These are phyloP conservation scores for Zymoseptoria crescenta DNA, from an alignment of 2,329 filamentous ascomycete species.

Conservation along the genomic window DNA sequence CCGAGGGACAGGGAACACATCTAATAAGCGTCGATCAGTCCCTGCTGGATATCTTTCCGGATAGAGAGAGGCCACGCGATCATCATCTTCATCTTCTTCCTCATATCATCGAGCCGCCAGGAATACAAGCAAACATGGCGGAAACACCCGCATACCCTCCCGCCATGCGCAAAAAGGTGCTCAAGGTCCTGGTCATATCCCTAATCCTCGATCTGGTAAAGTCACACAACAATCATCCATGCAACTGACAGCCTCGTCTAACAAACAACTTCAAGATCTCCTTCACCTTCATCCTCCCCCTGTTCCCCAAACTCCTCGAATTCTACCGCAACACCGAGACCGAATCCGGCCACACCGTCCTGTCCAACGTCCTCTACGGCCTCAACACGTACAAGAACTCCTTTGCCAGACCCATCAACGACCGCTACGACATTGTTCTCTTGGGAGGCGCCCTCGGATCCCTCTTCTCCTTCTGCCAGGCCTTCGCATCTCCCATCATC, in stretches of 20 bases:
- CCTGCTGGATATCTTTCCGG: too few relatives aligned
- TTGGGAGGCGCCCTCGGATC: slow-evolving; percentile 90
- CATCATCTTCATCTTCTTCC: neutral
- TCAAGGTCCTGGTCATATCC: slow-evolving; percentile 18
- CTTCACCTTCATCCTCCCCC: slow-evolving; percentile 94
- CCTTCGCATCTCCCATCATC: slow-evolving; percentile 84
- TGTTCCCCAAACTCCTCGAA: slow-evolving; percentile 90
- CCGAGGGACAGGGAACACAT: neutral
- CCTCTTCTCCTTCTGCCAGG: slow-evolving; percentile 86
- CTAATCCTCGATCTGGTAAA: slow-evolving; percentile 20
- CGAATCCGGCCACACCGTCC: slow-evolving; percentile 51
- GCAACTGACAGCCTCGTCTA: neutral
- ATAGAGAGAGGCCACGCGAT: neutral
- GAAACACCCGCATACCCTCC: neutral
- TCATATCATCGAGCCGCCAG: too few relatives aligned
- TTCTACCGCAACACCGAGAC: slow-evolving; percentile 88
- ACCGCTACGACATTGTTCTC: slow-evolving; percentile 92
- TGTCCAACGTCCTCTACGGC: slow-evolving; percentile 70
- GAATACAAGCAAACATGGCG: too few relatives aligned
- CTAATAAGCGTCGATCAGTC: too few relatives aligned
- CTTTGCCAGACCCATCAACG: slow-evolving; percentile 87
- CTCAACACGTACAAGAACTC: slow-evolving; percentile 92
- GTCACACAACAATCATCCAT: slow-evolving; percentile 1
- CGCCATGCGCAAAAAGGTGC: slow-evolving; percentile 16
- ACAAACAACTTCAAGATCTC: slow-evolving; percentile 58